These are phyloP conservation scores for Irpex sp. DNA, from an alignment of 1,284 basidiomycete species.

Conservation along the genomic window DNA sequence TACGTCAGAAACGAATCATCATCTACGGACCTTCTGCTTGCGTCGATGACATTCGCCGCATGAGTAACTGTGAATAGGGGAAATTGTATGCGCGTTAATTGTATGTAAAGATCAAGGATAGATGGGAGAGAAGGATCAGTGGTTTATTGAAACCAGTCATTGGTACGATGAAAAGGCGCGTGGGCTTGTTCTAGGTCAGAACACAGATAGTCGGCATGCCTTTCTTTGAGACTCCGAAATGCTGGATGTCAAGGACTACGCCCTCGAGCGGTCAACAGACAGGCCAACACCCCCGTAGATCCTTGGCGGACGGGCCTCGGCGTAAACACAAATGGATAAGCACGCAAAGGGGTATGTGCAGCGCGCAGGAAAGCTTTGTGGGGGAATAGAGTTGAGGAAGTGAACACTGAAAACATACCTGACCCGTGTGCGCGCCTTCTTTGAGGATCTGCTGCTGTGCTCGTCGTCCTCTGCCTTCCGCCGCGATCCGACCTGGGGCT, in stretches of 20 bases:
- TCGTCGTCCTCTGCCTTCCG: constrained; percentile 64
- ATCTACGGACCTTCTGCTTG: constrained; percentile 64
- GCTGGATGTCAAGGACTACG: neutral
- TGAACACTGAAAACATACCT: constrained; percentile 39
- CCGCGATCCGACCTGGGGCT: constrained; percentile 21
- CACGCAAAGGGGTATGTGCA: neutral
- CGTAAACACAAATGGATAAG: neutral
- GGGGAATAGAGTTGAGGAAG: neutral
- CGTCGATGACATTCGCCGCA: constrained; percentile 80
- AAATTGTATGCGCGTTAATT: constrained; percentile 1
- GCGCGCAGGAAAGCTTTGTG: neutral
- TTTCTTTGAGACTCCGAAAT: neutral
- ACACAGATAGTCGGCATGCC: neutral
- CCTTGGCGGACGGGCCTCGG: neutral
- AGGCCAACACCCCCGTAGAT: neutral
- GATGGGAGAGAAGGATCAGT: constrained; percentile 6
- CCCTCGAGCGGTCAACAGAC: neutral
- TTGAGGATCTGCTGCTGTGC: constrained; percentile 35
- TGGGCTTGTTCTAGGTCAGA: neutral
- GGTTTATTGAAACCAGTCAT: neutral
- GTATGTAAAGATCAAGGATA: constrained; percentile 18
- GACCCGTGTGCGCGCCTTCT: constrained; percentile 71
- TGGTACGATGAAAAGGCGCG: neutral
- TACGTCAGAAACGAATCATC: constrained; percentile 18
- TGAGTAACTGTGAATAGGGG: constrained; percentile 55